Evolutionary conservation across 2,329 filamentous ascomycete species (phyloP), one percentile per base, ranked within the genome.

Genomic region (Aspergillus fructus): DNA sequence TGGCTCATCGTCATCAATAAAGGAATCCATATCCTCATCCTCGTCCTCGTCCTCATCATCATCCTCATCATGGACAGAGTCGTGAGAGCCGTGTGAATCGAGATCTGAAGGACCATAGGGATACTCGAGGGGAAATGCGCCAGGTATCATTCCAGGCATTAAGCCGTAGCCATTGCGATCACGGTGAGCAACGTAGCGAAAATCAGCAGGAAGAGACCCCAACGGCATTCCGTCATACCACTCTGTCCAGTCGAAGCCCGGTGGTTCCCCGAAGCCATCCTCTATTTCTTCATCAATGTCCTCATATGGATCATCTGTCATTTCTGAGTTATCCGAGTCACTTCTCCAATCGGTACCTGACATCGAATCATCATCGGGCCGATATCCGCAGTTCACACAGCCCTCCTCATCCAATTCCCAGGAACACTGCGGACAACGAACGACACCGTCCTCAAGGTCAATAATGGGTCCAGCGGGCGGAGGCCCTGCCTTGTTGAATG

Each of bases 381-480:
- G 77, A 52, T 81, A 83, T 49, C 82, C 79, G 56, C 87, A 89
- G 19, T 78, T 74, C 21, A 68, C 61, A 64, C 87, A 90, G 3
- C 64, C 70, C 63, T 64, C 53, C 55, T 83, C 83, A 43, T 86
- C 84, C 47, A 89, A 75, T 69, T 89, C 87, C 79, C 83, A 84
- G 8, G 79, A 73, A 70, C 87, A 90, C 3, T 74, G 61, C 2
- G 86, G 86, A 68, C 87, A 90, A 62, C 86, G 80, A 54, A 83
- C 74, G 17, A 89, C 81, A 34, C 82, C 81, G 67, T 89, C 86
- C 66, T 81, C 79, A 34, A 80, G 74, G 62, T 88, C 85, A 47
- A 78, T 74, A 37, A 85, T 74, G 12, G 82, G 74, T 64, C 63
- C 74, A 57, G 39, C 75, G 58, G 59, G 51, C n/a, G 61, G 64